phyloP scores from a whole-genome alignment of 768 basidiomycete species.

The Tulasnella sp. region DNA sequence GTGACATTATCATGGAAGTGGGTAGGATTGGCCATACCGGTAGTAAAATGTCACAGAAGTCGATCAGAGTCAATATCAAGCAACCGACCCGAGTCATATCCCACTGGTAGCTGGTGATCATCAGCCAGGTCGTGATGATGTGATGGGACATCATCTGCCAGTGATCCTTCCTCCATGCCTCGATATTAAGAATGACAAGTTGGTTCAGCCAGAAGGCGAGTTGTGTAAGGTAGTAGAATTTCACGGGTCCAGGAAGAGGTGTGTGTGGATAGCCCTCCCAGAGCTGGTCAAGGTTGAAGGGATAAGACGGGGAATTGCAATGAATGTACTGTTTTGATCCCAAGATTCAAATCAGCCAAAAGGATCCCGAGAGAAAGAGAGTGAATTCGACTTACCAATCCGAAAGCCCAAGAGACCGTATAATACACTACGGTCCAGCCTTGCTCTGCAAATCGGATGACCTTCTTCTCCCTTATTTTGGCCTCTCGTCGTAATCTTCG shows the following conservation, averaged over 20 bases:
- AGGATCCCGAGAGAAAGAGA: no score
- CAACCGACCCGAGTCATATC: slow-evolving; percentile 86
- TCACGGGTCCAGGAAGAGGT: slow-evolving; percentile 66
- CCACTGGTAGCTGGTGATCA: slow-evolving; percentile 63
- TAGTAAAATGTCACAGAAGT: slow-evolving; percentile 84
- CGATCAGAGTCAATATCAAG: slow-evolving; percentile 85
- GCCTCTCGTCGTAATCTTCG: slow-evolving; percentile 32
- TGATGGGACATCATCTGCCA: slow-evolving; percentile 96
- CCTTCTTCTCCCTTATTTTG: slow-evolving; percentile 53
- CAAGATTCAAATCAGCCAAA: no score
- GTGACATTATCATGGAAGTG: no score
- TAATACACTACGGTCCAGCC: slow-evolving; percentile 85
- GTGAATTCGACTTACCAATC: slow-evolving; percentile 52
- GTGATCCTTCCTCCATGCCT: slow-evolving; percentile 86
- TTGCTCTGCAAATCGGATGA: slow-evolving; percentile 89
- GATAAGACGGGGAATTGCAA: slow-evolving; percentile 49
- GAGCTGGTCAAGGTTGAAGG: slow-evolving; percentile 51
- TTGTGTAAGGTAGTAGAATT: slow-evolving; percentile 82
- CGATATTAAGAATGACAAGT: slow-evolving; percentile 83
- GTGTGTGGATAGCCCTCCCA: slow-evolving; percentile 80
- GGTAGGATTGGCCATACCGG: slow-evolving; percentile 44
- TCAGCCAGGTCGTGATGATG: slow-evolving; percentile 71
- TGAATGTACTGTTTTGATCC: slow-evolving; percentile 75
- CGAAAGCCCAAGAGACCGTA: slow-evolving; percentile 59
- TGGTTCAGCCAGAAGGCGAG: slow-evolving; percentile 87